Evolutionary conservation across 2,329 filamentous ascomycete genomes (phyloP).

Genomic region (Exserohilum turcica): DNA sequence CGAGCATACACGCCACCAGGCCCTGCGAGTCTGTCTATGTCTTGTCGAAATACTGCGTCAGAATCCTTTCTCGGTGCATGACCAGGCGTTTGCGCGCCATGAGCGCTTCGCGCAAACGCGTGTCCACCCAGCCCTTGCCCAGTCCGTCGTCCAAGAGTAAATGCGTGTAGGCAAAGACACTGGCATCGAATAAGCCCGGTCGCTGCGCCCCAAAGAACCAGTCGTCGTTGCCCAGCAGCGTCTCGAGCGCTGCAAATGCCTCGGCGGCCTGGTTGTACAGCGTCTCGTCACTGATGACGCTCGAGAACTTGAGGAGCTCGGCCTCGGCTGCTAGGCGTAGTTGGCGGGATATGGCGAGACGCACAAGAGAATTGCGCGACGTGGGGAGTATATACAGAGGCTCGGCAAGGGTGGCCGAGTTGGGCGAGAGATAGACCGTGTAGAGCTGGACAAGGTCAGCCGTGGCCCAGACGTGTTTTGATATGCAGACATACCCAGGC

Average conservation of each 20-base stretch:
- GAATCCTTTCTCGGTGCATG: slow-evolving; percentile 65
- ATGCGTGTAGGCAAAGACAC: slow-evolving; percentile 87
- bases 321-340: slow-evolving; percentile 74
- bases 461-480: not conserved
- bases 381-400: slow-evolving; percentile 72
- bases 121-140: slow-evolving; percentile 64
- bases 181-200: slow-evolving; percentile 83
- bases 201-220: slow-evolving; percentile 65
- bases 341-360: slow-evolving; percentile 65
- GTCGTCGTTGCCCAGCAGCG: slow-evolving; percentile 60
- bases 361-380: slow-evolving; percentile 66
- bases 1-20: not conserved
- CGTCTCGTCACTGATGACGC: slow-evolving; percentile 61
- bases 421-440: slow-evolving; percentile 77
- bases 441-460: slow-evolving; percentile 62
- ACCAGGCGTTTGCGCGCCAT: slow-evolving; percentile 66
- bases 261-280: slow-evolving; percentile 65
- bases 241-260: slow-evolving; percentile 67
- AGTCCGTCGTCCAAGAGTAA: slow-evolving; percentile 70
- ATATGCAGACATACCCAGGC: slow-evolving; percentile 69
- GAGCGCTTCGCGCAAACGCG: slow-evolving; percentile 63
- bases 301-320: slow-evolving; percentile 70
- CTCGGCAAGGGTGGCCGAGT: slow-evolving; percentile 68
- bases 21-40: not conserved
- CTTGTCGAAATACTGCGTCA: slow-evolving; percentile 55